phyloP scores from a whole-genome alignment of 1,284 basidiomycete genomes.

The Mycena citricolor region DNA sequence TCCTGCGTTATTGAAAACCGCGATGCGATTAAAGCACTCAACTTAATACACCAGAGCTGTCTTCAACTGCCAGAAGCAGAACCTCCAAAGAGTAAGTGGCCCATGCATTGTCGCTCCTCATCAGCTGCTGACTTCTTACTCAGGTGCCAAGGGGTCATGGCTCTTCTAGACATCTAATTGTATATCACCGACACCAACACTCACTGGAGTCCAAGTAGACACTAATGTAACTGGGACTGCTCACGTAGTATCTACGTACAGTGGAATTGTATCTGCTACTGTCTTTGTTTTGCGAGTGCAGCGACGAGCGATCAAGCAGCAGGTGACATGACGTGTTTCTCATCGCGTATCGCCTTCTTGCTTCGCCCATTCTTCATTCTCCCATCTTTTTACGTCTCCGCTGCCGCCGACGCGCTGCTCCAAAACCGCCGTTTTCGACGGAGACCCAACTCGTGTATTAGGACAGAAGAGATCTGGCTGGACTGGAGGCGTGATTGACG shows the following conservation, averaged over 20 bases:
- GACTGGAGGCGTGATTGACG: too few relatives aligned
- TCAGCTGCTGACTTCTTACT: conserved; percentile 8
- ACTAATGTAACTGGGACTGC: neutral
- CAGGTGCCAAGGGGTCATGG: conserved; percentile 36
- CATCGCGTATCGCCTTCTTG: conserved; percentile 4
- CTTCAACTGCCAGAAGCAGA: conserved; percentile 50
- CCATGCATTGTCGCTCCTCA: too few relatives aligned
- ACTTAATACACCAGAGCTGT: conserved; percentile 92
- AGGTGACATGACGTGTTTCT: too few relatives aligned
- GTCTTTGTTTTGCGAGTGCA: too few relatives aligned
- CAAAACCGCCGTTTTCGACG: too few relatives aligned
- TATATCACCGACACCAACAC: neutral
- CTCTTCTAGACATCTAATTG: conserved; percentile 29
- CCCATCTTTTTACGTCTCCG: neutral
- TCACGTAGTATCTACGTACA: neutral
- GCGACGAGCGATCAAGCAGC: too few relatives aligned
- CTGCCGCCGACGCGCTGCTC: too few relatives aligned
- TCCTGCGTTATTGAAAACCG: conserved; percentile 90
- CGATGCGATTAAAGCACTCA: conserved; percentile 94
- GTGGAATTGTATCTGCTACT: neutral
- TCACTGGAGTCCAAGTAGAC: too few relatives aligned
- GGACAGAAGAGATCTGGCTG: too few relatives aligned
- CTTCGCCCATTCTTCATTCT: neutral
- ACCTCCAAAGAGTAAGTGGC: too few relatives aligned
- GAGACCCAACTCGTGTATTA: too few relatives aligned